Evolutionary conservation across 2,329 filamentous ascomycete species (phyloP), one percentile per base, ranked within the genome.

Genomic region (Paecilomyces fulvus): DNA sequence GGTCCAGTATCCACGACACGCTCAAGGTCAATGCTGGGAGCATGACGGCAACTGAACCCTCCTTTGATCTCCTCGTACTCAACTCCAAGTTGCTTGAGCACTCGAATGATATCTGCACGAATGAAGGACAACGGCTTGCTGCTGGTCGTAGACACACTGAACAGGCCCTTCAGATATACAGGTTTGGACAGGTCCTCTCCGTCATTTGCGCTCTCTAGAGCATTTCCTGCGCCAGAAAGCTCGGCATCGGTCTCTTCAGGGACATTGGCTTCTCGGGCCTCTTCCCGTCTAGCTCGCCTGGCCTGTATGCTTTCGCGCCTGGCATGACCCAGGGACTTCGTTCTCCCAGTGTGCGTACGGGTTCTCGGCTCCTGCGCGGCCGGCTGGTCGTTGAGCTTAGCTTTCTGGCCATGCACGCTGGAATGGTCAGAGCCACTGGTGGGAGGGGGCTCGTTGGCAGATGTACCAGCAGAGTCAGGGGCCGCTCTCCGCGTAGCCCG

Each of bases 61-160:
- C 92, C 92, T 70, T 89, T 90, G 70, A 97, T 96, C 73, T 97
- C 92, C 3, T 81, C 84, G 69, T 89, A 96, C 11, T 95, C 88
- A n/a, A 97, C 90, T 14, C 89, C 89, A 14, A 97, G 83, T 69
- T 92, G 87, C 63, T 86, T 87, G 54, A 99, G 76, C 2, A 97
- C 94, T 52, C 92, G 83, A 67, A 95, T 95, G 64, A 99, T 89
- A 68, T 99, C 94, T 6, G 85, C 79, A 43, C 92, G 85, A 60
- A 99, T 99, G 58, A 90, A 85, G 1, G 85, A 79, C 10, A 97
- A 83, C 0, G 92, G 90, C 69, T 95, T 95, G 67, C 87, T 94
- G 57, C 91, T 96, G 6, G 94, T 99, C 0, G 94, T 99, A 3
- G 90, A 95, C 55, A 97, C 94, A 66, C 92, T 97, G 76, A 99